These are phyloP conservation scores for Crataegus laevigata DNA, from an alignment of 306 rosid genomes.

Conservation along the genomic window DNA sequence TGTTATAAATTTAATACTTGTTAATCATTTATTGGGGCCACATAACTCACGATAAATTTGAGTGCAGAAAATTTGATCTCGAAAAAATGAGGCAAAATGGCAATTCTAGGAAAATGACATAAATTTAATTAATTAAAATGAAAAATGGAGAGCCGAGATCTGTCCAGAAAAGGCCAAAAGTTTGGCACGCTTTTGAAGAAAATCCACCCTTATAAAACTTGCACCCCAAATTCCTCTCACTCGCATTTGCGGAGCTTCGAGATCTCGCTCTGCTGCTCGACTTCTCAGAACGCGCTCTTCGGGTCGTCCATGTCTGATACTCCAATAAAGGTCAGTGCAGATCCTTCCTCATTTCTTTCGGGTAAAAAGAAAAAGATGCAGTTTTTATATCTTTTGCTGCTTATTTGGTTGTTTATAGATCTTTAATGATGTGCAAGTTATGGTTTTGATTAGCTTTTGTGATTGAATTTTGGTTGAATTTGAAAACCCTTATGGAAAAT, in stretches of 20 bases:
- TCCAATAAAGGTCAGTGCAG: slow-evolving; percentile 31
- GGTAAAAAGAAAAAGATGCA: not conserved
- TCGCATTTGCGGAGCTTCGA: slow-evolving; percentile 12
- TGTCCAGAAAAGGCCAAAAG: not conserved
- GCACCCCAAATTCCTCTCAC: not conserved
- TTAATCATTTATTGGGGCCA: no score
- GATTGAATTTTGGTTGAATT: slow-evolving; percentile 15
- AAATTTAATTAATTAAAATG: not conserved
- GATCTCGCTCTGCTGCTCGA: slow-evolving; percentile 6
- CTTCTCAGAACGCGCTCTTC: not conserved
- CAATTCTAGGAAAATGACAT: not conserved
- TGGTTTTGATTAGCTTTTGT: not conserved
- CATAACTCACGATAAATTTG: no score
- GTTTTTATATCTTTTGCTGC: not conserved
- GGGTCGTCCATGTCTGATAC: not conserved
- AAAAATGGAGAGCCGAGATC: not conserved
- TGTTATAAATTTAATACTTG: no score
- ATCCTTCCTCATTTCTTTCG: slow-evolving; percentile 5
- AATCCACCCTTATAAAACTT: slow-evolving; percentile 17
- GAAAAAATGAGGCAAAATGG: not conserved
- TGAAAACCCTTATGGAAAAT: not conserved
- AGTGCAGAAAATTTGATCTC: no score
- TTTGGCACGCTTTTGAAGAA: slow-evolving; percentile 4
- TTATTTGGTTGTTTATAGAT: not conserved
- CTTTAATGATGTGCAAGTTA: not conserved